Conservation (phyloP, 805 yeast species). For the Vanderwaltozyma polyspora region DNA sequence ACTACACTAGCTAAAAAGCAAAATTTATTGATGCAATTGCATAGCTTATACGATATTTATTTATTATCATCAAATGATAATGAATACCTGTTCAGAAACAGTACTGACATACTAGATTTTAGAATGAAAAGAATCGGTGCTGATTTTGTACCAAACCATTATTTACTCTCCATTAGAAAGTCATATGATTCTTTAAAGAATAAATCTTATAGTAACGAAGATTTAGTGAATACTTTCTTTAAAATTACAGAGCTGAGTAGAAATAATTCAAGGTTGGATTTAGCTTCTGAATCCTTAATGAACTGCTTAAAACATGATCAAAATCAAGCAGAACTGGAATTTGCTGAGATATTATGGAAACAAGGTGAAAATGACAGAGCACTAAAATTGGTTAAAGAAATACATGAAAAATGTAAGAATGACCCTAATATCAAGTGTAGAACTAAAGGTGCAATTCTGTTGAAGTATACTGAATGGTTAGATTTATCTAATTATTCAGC, state of each 20-base stretch:
- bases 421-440: conserved; percentile 11
- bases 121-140: conserved; percentile 31
- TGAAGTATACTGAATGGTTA: conserved; percentile 80
- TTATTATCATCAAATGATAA: conserved; percentile 22
- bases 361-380: conserved; percentile 85
- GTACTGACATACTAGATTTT: conserved; percentile 12
- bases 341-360: conserved; percentile 76
- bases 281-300: conserved; percentile 62
- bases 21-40: conserved; percentile 41
- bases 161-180: conserved; percentile 47
- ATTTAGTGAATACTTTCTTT: conserved; percentile 43
- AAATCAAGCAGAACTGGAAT: conserved; percentile 52
- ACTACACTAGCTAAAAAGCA: conserved; percentile 42
- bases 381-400: conserved; percentile 42
- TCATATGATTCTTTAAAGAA: conserved; percentile 30
- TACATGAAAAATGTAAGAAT: conserved; percentile 13
- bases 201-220: conserved; percentile 14
- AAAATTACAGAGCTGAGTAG: conserved; percentile 56
- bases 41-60: conserved; percentile 50
- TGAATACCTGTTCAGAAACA: conserved; percentile 8
- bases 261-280: conserved; percentile 53
- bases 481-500: conserved; percentile 78
- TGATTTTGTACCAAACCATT: conserved; percentile 51
- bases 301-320: conserved; percentile 27
- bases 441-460: conserved; percentile 36